Evolutionary conservation across 164 flowering plant genomes (phyloP), one percentile per base, ranked within the genome.

Genomic region (Vitis riparia): DNA sequence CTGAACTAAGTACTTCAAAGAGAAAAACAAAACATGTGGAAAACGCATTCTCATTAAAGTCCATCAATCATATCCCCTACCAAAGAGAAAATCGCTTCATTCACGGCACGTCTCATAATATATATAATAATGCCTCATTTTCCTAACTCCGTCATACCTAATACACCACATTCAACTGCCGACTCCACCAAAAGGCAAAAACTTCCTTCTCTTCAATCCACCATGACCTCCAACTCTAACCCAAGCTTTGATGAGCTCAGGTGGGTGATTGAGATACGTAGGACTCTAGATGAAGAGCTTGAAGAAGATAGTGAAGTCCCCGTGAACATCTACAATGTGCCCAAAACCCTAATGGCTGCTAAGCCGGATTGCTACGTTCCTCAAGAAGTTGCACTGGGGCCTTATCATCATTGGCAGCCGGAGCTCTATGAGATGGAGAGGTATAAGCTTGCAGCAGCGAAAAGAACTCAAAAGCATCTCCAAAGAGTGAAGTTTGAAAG

Each of bases 401-500:
- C 89, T 44, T 85, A 81, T 62, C 91, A 85, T 68, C 49, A 66
- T 59, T 64, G 69, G 72, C 81, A 82, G 0, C 76, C 71, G 0
- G 87, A 82, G 71, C 82, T 87, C 17, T 72, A 76, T 30, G 85
- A 83, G 62, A 81, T 83, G 85, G 84, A 84, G 68, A 78, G 83
- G 29, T 78, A 83, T 73, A 84, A 84, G 62, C 64, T 84, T 9
- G 77, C 80, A 5, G 78, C 86, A 6, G 82, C 86, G 2, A 84
- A 75, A 69, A 73, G 80, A 27, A 50, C 55, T 51, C 80, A 75
- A 27, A 74, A 69, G 11, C 72, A 69, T 9, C 73, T 80, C 62
- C 64, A 56, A 16, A 29, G 16, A 59, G 30, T 65, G 8, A 81
- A 75, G 58, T 71, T 85, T 19, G 72, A 78, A 7, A 17, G 67